These are phyloP conservation scores for Fusarium sambucinum DNA, from an alignment of 2,329 filamentous ascomycete genomes.

Conservation along the genomic window DNA sequence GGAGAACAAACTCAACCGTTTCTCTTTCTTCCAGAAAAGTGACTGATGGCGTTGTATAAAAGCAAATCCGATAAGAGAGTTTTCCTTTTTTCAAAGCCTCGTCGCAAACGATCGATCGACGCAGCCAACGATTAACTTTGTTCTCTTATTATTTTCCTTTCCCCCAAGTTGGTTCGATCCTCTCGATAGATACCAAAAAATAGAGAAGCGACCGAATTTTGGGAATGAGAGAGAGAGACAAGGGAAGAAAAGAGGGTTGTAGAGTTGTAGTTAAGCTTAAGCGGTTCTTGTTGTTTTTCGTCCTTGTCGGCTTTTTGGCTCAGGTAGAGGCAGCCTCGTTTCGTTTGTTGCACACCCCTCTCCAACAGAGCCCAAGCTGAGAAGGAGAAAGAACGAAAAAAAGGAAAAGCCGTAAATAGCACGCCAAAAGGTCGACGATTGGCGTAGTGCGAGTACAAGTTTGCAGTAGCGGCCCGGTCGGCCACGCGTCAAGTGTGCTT, in stretches of 20 bases:
- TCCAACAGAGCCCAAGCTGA: constrained; percentile 23
- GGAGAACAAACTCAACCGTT: constrained; percentile 1
- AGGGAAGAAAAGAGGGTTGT: constrained; percentile 21
- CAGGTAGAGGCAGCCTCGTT: constrained; percentile 23
- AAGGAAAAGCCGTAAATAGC: constrained; percentile 25
- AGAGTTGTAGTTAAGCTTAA: constrained; percentile 21
- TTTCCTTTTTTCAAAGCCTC: background rate
- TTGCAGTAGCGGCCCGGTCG: constrained; percentile 10
- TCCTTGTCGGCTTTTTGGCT: constrained; percentile 8
- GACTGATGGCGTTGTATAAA: constrained; percentile 12
- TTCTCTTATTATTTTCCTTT: background rate
- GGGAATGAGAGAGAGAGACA: background rate
- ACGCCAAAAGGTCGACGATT: constrained; percentile 15
- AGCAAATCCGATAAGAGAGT: constrained; percentile 20
- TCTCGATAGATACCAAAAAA: constrained; percentile 6
- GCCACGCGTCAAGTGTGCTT: constrained; percentile 7
- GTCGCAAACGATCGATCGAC: constrained; percentile 22
- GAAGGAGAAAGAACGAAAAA: background rate
- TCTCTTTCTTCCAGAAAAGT: background rate
- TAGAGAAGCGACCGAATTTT: constrained; percentile 32
- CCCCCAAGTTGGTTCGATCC: constrained; percentile 5
- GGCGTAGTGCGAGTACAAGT: constrained; percentile 5
- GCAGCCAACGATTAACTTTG: constrained; percentile 21
- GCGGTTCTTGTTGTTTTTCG: constrained; percentile 5
- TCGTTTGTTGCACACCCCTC: background rate